Conservation (phyloP, 2,329 filamentous ascomycete species). For the Ramularia endophylla region DNA sequence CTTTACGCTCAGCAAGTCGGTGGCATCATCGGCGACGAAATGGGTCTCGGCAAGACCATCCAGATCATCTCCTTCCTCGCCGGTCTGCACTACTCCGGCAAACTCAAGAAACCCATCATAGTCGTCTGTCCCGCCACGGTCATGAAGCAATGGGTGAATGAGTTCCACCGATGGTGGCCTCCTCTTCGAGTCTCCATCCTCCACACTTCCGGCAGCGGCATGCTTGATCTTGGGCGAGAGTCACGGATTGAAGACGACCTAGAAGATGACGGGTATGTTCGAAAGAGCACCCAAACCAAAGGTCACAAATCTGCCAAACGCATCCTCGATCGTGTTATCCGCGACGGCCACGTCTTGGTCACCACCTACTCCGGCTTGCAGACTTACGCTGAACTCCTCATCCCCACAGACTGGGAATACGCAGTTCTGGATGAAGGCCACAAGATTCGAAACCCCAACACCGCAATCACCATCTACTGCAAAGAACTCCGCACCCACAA, state of each 20-base stretch:
- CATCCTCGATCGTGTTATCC: slow-evolving; percentile 75
- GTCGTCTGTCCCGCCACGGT: slow-evolving; percentile 92
- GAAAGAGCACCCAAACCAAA: slow-evolving; percentile 39
- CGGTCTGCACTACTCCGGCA: slow-evolving; percentile 84
- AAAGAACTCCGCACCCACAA: slow-evolving; percentile 90
- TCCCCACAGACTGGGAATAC: slow-evolving; percentile 84
- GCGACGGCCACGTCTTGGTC: slow-evolving; percentile 85
- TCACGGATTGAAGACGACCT: slow-evolving; percentile 57
- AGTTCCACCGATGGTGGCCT: slow-evolving; percentile 99
- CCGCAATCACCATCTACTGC: slow-evolving; percentile 88
- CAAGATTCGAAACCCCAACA: slow-evolving; percentile 95
- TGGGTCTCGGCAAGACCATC: slow-evolving; percentile 96
- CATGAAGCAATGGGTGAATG: slow-evolving; percentile 95
- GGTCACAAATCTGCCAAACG: slow-evolving; percentile 65
- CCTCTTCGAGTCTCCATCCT: slow-evolving; percentile 91
- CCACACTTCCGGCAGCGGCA: slow-evolving; percentile 92
- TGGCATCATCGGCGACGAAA: slow-evolving; percentile 94
- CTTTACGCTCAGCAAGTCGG: slow-evolving; percentile 84
- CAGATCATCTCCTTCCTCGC: slow-evolving; percentile 78
- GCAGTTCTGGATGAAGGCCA: slow-evolving; percentile 95
- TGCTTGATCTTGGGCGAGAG: slow-evolving; percentile 70
- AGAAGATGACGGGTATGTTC: slow-evolving; percentile 45
- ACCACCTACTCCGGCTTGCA: slow-evolving; percentile 97
- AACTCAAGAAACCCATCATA: slow-evolving; percentile 76
- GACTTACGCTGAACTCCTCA: slow-evolving; percentile 76